Evolutionary conservation across 1,139 yeast genomes (phyloP).

Genomic region (Tardiomyces depauwii): DNA sequence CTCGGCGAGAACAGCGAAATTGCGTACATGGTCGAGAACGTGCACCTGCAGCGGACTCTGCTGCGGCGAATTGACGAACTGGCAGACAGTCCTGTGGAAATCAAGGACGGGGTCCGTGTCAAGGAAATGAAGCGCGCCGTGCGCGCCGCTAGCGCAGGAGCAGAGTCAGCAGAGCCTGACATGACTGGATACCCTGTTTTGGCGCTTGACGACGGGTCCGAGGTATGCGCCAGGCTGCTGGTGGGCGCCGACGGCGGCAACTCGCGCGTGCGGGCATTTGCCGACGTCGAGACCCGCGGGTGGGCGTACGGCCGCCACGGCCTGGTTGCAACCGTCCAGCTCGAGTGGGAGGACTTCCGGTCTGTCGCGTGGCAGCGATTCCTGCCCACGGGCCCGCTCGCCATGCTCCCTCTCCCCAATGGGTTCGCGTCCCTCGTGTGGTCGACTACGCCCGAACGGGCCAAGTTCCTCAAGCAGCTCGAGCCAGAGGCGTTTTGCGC

Average conservation of each 20-base stretch:
- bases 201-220: constrained; percentile 53
- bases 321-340: constrained; percentile 74
- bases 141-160: constrained; percentile 13
- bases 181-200: constrained; percentile 67
- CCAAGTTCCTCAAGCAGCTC: constrained; percentile 48
- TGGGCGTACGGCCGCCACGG: constrained; percentile 89
- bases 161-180: constrained; percentile 12
- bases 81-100: constrained; percentile 27
- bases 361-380: constrained; percentile 89
- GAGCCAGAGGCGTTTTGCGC: constrained; percentile 53
- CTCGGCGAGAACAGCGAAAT: constrained; percentile 26
- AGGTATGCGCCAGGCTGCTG: constrained; percentile 56
- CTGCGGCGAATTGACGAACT: constrained; percentile 46
- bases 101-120: constrained; percentile 60
- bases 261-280: constrained; percentile 80
- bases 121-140: constrained; percentile 21
- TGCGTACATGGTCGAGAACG: constrained; percentile 84
- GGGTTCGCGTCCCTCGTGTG: constrained; percentile 86
- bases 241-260: constrained; percentile 96
- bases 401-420: constrained; percentile 77
- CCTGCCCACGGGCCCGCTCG: constrained; percentile 86
- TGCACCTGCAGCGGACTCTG: constrained; percentile 70
- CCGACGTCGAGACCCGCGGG: constrained; percentile 77
- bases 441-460: constrained; percentile 75
- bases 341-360: constrained; percentile 61